A percentile compares a stretch with the other conserved stretches of the same genome.
phyloP scores from a whole-genome alignment of 495 filamentous ascomycete genomes.

The Penicillium herquei region DNA sequence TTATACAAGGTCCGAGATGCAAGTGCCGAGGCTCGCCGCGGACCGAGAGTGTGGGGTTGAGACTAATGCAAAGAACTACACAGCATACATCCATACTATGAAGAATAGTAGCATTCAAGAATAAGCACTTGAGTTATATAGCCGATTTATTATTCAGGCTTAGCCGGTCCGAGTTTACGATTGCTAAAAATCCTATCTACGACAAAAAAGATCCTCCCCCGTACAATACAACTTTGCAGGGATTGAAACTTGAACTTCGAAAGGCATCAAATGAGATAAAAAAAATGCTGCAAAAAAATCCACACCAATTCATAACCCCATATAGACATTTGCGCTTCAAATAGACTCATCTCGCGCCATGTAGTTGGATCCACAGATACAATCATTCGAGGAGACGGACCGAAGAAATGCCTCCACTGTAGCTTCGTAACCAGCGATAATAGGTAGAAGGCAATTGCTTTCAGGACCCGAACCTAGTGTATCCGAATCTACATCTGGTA shows the following conservation, averaged over 20 bases:
- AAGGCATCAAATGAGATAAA: not conserved
- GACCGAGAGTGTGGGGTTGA: conserved; percentile 28
- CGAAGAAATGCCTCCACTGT: conserved; percentile 35
- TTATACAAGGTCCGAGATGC: conserved; percentile 23
- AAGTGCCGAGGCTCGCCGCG: conserved; percentile 30
- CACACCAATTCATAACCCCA: not conserved
- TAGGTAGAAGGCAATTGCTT: conserved; percentile 30
- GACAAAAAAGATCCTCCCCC: conserved; percentile 3
- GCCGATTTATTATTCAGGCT: conserved; percentile 11
- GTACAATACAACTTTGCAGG: conserved; percentile 1
- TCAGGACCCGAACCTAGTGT: conserved; percentile 1
- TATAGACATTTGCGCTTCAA: conserved; percentile 4
- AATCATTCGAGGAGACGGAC: conserved; percentile 23
- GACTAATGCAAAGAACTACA: conserved; percentile 1
- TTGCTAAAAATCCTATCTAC: conserved; percentile 14
- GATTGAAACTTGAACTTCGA: not conserved
- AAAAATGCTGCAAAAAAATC: not conserved
- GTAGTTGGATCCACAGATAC: conserved; percentile 29
- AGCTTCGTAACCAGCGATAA: conserved; percentile 35
- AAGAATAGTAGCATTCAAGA: too few species aligned
- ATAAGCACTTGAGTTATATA: conserved; percentile 4
- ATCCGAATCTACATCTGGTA: conserved; percentile 12
- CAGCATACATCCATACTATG: not conserved
- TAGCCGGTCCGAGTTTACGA: conserved; percentile 19
- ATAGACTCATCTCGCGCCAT: conserved; percentile 5